These are phyloP conservation scores for Fusarium setosum DNA, from an alignment of 2,329 filamentous ascomycete species.

Conservation along the genomic window DNA sequence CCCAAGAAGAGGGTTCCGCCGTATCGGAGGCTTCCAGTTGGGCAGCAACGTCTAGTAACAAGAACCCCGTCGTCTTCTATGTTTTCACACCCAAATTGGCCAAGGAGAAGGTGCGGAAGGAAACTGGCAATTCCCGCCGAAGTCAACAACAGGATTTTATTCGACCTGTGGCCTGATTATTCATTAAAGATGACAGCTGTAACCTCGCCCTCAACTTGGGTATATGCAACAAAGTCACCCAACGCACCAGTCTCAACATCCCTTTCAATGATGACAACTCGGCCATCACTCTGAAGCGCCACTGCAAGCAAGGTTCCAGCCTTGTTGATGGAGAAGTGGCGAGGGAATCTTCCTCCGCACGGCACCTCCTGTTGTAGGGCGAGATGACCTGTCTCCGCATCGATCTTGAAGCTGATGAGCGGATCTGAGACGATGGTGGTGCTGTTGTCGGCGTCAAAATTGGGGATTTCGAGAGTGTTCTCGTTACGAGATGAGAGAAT, in stretches of 20 bases:
- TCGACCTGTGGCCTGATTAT: conserved; percentile 19
- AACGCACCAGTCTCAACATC: conserved; percentile 70
- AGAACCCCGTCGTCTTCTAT: not conserved
- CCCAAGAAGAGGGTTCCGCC: not conserved
- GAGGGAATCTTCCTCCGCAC: conserved; percentile 72
- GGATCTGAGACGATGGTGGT: conserved; percentile 69
- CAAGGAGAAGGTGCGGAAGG: conserved; percentile 6
- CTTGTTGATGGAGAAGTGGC: conserved; percentile 75
- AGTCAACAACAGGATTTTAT: not conserved
- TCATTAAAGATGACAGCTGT: conserved; percentile 62
- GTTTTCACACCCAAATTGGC: not conserved
- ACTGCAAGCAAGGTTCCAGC: conserved; percentile 74
- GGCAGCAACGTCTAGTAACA: not conserved
- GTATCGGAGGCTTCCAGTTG: not conserved
- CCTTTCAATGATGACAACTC: conserved; percentile 70
- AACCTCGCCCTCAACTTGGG: conserved; percentile 56
- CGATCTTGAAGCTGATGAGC: conserved; percentile 71
- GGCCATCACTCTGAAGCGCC: conserved; percentile 70
- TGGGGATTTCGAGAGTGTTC: conserved; percentile 60
- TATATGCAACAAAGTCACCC: conserved; percentile 55
- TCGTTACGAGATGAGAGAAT: conserved; percentile 77
- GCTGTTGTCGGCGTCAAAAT: conserved; percentile 55
- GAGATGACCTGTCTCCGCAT: conserved; percentile 64
- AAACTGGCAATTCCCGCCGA: not conserved
- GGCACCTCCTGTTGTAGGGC: conserved; percentile 67